Evolutionary conservation across 176 grass and related monocot genomes (phyloP).

Genomic region (Carex myosuroides): DNA sequence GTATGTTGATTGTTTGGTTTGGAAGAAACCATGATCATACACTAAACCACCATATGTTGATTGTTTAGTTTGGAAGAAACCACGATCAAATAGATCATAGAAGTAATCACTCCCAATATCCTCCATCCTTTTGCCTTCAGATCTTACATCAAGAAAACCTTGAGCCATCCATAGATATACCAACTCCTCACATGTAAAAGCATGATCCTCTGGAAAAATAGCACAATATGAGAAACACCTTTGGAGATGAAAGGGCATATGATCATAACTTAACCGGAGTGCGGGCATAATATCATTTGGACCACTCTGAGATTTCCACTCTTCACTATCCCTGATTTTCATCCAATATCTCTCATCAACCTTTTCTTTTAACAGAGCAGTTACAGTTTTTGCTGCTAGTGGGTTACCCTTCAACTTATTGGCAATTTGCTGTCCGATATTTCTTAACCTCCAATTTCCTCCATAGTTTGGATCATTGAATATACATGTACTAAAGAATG

Average conservation of each 20-base stretch:
- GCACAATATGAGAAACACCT: constrained; percentile 25
- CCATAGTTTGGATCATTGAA: constrained; percentile 23
- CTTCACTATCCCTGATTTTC: neutral
- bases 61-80: constrained; percentile 11
- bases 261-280: constrained; percentile 30
- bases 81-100: constrained; percentile 5
- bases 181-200: neutral
- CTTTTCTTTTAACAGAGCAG: neutral
- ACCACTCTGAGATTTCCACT: constrained; percentile 14
- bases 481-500: constrained; percentile 21
- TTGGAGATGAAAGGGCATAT: constrained; percentile 5
- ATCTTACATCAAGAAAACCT: constrained; percentile 15
- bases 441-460: neutral
- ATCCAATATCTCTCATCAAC: neutral
- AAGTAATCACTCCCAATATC: constrained; percentile 28
- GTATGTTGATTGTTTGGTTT: neutral
- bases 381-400: neutral
- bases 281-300: constrained; percentile 7
- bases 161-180: constrained; percentile 47
- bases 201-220: constrained; percentile 20
- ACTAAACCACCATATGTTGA: neutral
- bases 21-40: neutral
- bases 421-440: constrained; percentile 4
- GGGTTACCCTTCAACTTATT: neutral
- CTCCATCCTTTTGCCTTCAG: neutral